Evolutionary conservation across 2,329 filamentous ascomycete genomes (phyloP).

Genomic region (Aspergillus quadrilineatus): DNA sequence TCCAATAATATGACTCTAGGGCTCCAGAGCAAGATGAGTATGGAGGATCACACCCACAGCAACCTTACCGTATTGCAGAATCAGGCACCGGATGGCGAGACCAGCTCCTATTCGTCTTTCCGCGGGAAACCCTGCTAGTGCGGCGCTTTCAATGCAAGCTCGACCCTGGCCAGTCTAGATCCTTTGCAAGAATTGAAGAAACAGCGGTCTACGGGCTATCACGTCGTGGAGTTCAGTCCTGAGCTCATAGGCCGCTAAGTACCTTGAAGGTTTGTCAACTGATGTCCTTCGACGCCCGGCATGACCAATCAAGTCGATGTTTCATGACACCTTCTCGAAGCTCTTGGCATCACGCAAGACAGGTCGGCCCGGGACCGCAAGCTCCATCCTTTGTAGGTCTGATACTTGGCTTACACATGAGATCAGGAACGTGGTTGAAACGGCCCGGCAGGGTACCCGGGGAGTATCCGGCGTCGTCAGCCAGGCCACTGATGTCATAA

Average conservation of each 20-base stretch:
- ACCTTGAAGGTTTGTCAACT: background rate
- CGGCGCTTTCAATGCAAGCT: background rate
- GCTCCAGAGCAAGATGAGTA: background rate
- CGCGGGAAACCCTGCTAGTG: conserved; percentile 17
- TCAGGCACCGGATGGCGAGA: conserved; percentile 7
- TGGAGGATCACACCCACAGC: background rate
- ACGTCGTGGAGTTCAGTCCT: no score
- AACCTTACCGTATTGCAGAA: background rate
- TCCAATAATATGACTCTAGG: background rate
- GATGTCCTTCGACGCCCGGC: background rate
- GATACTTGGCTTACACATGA: background rate
- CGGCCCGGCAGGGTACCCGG: background rate
- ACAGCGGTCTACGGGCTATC: background rate
- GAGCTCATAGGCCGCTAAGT: no score
- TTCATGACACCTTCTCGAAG: conserved; percentile 9
- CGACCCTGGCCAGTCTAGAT: background rate
- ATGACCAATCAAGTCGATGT: background rate
- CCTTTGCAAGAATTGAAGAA: background rate
- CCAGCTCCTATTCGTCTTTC: conserved; percentile 11
- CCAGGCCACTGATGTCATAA: background rate
- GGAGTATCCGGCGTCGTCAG: background rate
- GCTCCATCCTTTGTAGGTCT: background rate
- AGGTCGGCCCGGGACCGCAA: background rate
- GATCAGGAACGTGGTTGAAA: background rate
- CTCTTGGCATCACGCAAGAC: conserved; percentile 2